A percentile compares a stretch with the other conserved stretches of the same genome.
phyloP scores from a whole-genome alignment of 768 basidiomycete species.

The Serendipita vermifera region DNA sequence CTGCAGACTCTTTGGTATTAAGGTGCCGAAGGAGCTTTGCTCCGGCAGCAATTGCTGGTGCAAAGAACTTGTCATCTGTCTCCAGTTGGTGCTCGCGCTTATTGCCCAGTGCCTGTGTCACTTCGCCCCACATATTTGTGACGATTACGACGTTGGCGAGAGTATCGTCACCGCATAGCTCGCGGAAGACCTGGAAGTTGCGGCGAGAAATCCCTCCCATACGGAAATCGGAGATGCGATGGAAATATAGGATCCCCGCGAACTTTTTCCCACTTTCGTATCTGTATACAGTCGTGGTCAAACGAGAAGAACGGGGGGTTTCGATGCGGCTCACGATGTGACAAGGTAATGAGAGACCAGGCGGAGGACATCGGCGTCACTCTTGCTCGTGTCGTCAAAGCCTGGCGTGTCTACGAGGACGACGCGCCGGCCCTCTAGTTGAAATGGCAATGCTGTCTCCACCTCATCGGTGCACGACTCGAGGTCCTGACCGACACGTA shows the following conservation, averaged over 20 bases:
- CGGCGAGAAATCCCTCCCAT: neutral
- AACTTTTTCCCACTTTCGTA: no score
- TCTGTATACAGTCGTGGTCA: no score
- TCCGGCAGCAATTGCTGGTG: no score
- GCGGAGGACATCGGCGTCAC: conserved; percentile 11
- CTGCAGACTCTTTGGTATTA: no score
- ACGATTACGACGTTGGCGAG: conserved; percentile 10
- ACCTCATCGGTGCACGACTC: conserved; percentile 17
- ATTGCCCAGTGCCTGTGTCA: conserved; percentile 2
- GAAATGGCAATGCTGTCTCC: conserved; percentile 11
- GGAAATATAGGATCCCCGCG: conserved; percentile 10
- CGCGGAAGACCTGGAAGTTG: conserved; percentile 5
- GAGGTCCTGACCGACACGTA: conserved; percentile 15
- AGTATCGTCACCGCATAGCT: conserved; percentile 3
- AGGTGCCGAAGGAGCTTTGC: no score
- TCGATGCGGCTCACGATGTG: neutral
- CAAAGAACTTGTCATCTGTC: no score
- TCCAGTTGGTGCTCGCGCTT: neutral
- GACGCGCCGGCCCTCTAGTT: conserved; percentile 10
- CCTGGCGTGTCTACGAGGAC: conserved; percentile 20
- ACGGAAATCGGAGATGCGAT: conserved; percentile 10
- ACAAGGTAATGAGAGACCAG: neutral
- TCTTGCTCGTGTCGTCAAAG: conserved; percentile 17
- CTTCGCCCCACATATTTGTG: conserved; percentile 14
- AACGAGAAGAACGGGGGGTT: no score